Base-by-base conservation (phyloP, 2,329 filamentous ascomycete species). In the Phoma sp. region DNA sequence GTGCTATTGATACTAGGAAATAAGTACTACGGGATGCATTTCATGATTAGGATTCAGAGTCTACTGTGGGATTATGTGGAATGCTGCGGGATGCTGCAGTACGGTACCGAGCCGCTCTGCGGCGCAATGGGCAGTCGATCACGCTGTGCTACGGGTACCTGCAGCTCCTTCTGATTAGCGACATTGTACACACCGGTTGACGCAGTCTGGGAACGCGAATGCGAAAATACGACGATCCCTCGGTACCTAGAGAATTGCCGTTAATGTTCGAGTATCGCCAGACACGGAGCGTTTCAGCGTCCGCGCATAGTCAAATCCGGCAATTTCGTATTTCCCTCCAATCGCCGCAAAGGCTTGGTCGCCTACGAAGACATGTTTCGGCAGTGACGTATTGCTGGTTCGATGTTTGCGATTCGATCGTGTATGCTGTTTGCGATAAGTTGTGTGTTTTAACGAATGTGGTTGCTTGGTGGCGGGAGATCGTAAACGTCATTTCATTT, bases 251-350 rank as follows among this genome's bases (percentile, higher is more conserved):
- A 27, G 5, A 49, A 41, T 25, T 36, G 37, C 37, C 42, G 36
- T n/a, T 41, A 49, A 46, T 33, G 36, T 37, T 23, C 36, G 13
- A 14, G 11, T 13, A 9, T 37, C 24, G 29, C 52, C 46, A 55
- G 36, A 55, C 52, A 13, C 30, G n/a, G 18, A 11, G 22, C 30
- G 52, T 55, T 50, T 55, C 46, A 55, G 42, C 10, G 35, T 42
- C 46, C 30, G 42, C 46, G 32, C 29, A 42, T 25, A 27, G 10
- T 18, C 25, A 22, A 10, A 37, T 25, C 45, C 40, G n/a, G 14
- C 9, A 46, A 33, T 27, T 18, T 37, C 6, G 9, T 4, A 33
- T 9, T 32, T 32, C 24, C 32, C 37, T 42, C 41, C 41, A 50
- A 50, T 47, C 24, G 42, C 14, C 3, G 48, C 41, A 45, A 5